Percentiles rank a stretch among this genome's conserved stretches.
These are phyloP conservation scores for Diplodia scrobiculata DNA, from an alignment of 2,329 filamentous ascomycete species.

Conservation along the genomic window DNA sequence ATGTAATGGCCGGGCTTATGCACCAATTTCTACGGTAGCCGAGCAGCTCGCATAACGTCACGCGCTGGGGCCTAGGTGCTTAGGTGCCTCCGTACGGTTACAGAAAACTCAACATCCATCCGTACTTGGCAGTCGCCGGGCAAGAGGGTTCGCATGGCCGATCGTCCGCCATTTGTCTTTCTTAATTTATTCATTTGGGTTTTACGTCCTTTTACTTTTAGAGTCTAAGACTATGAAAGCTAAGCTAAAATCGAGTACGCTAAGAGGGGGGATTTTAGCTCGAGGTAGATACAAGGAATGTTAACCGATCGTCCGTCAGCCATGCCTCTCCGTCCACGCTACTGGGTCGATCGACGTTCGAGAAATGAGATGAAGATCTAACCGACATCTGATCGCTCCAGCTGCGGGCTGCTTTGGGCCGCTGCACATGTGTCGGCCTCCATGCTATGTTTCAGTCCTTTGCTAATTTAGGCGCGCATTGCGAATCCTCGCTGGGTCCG, in stretches of 20 bases:
- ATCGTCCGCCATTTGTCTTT: not conserved
- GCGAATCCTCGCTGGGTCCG: not conserved
- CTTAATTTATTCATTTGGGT: too few relatives aligned
- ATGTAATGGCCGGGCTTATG: too few relatives aligned
- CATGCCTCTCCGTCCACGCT: not conserved
- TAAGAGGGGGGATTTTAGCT: not conserved
- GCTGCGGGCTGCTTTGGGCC: not conserved
- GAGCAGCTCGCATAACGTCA: slow-evolving; percentile 4
- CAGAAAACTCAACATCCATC: not conserved
- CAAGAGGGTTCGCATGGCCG: not conserved
- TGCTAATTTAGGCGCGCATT: not conserved
- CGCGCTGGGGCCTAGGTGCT: not conserved
- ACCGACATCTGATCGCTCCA: not conserved
- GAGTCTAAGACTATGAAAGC: too few relatives aligned
- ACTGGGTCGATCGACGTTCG: slow-evolving; percentile 8
- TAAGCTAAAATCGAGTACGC: too few relatives aligned
- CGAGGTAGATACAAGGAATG: too few relatives aligned
- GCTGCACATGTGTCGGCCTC: slow-evolving; percentile 1
- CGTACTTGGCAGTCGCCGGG: not conserved
- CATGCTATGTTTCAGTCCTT: not conserved
- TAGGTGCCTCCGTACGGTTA: too few relatives aligned
- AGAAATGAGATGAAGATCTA: slow-evolving; percentile 15
- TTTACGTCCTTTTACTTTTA: too few relatives aligned
- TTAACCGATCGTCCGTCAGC: not conserved
- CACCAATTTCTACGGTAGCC: too few relatives aligned